Conservation (phyloP, 2,329 filamentous ascomycete species). For the Fonsecaea monophora region DNA sequence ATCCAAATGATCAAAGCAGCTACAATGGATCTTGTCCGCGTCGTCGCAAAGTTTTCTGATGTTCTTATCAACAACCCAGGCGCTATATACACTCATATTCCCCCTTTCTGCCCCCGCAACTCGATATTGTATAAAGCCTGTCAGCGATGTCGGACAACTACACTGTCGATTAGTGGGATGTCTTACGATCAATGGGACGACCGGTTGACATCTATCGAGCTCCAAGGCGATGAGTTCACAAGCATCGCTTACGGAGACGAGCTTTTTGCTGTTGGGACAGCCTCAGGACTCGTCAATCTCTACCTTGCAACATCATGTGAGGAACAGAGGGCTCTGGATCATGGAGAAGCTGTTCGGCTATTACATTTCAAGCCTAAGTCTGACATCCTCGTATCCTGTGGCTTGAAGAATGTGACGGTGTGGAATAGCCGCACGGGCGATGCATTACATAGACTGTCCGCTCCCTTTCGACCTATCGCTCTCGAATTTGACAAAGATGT, state of each 20-base stretch:
- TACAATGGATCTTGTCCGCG: background rate
- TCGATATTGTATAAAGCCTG: constrained; percentile 44
- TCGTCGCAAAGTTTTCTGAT: background rate
- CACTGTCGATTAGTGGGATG: constrained; percentile 38
- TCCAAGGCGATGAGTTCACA: constrained; percentile 23
- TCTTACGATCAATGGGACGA: constrained; percentile 32
- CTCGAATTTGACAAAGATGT: background rate
- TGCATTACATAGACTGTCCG: constrained; percentile 15
- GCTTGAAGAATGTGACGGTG: constrained; percentile 29
- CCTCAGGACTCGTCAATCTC: constrained; percentile 33
- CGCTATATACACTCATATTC: constrained; percentile 48
- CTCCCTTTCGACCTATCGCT: background rate
- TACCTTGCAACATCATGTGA: constrained; percentile 38
- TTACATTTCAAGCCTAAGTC: constrained; percentile 19
- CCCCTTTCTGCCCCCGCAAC: constrained; percentile 48
- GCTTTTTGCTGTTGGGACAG: constrained; percentile 39
- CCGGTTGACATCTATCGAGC: constrained; percentile 28
- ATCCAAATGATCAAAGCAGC: background rate
- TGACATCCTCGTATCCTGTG: constrained; percentile 33
- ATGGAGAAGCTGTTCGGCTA: constrained; percentile 32
- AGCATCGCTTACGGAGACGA: constrained; percentile 34
- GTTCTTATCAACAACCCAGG: background rate
- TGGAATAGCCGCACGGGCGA: constrained; percentile 32
- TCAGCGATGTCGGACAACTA: constrained; percentile 20
- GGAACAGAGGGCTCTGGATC: constrained; percentile 30